Percentiles rank a stretch among this genome's conserved stretches.
Evolutionary conservation across 352 stramenopile species (phyloP).

Genomic region (Phytopythium helicoides): DNA sequence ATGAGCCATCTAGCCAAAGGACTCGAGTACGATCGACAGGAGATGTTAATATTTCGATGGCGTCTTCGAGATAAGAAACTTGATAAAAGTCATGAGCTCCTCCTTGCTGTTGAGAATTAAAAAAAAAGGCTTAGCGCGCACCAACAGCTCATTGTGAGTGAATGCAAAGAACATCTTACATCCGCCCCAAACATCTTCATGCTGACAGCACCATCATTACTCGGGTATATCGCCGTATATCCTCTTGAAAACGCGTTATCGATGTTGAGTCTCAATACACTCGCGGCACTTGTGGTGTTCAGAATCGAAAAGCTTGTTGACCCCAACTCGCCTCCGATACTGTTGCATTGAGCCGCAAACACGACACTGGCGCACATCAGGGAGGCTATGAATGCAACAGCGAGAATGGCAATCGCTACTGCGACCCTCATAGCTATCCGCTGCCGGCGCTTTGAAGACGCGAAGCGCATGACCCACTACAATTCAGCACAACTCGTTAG

Average conservation of each 20-base stretch:
- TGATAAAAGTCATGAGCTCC: slow-evolving; percentile 23
- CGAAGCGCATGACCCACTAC: slow-evolving; percentile 61
- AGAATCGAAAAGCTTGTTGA: slow-evolving; percentile 39
- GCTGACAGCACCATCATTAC: slow-evolving; percentile 19
- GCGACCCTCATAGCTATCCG: slow-evolving; percentile 61
- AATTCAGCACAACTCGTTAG: not conserved
- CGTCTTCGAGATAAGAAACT: slow-evolving; percentile 20
- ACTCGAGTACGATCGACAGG: slow-evolving; percentile 44
- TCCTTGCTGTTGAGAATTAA: slow-evolving; percentile 16
- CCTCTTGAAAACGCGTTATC: slow-evolving; percentile 46
- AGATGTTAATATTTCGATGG: slow-evolving; percentile 20
- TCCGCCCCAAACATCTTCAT: slow-evolving; percentile 36
- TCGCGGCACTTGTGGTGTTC: slow-evolving; percentile 11
- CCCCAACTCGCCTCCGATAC: slow-evolving; percentile 50
- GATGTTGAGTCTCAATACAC: slow-evolving; percentile 18
- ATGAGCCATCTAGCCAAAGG: slow-evolving; percentile 67
- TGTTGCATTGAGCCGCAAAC: slow-evolving; percentile 67
- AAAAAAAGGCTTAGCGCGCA: not conserved
- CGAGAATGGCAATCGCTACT: slow-evolving; percentile 40
- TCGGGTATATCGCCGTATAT: slow-evolving; percentile 22
- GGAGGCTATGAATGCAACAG: slow-evolving; percentile 50
- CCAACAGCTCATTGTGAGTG: not conserved
- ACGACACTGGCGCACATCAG: slow-evolving; percentile 62
- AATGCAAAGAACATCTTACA: not conserved
- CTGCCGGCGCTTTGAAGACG: slow-evolving; percentile 56